Evolutionary conservation across 2,329 filamentous ascomycete genomes (phyloP).

Genomic region (Teratosphaeria nubilosa): DNA sequence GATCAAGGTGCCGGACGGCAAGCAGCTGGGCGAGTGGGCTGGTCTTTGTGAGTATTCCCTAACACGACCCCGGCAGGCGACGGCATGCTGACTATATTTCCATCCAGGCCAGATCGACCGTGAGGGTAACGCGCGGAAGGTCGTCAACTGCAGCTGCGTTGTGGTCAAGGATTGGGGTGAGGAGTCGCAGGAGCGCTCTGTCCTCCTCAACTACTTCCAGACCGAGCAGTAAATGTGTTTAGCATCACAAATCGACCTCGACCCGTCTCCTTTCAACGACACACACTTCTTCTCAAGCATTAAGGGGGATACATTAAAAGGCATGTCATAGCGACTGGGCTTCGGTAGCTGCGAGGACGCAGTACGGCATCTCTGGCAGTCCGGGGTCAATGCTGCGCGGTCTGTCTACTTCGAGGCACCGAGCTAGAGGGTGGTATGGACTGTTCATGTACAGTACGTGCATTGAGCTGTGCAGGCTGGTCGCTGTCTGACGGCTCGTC

Average conservation of each 20-base stretch:
- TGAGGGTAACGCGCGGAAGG: conserved; percentile 98
- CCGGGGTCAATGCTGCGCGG: neutral
- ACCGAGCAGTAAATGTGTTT: conserved; percentile 48
- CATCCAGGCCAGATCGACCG: conserved; percentile 84
- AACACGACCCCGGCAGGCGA: neutral
- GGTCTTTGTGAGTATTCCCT: conserved; percentile 75
- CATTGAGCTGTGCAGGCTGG: neutral
- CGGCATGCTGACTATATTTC: neutral
- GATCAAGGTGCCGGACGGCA: conserved; percentile 99
- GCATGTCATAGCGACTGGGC: neutral
- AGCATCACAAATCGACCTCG: neutral
- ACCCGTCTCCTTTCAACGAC: neutral
- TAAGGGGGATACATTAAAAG: neutral
- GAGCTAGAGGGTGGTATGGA: neutral
- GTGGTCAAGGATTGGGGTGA: conserved; percentile 99
- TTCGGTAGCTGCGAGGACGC: neutral
- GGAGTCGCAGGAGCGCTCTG: conserved; percentile 96
- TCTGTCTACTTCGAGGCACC: neutral
- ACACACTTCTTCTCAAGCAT: neutral
- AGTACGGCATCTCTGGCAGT: neutral
- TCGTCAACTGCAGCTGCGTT: conserved; percentile 99
- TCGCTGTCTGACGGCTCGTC: neutral
- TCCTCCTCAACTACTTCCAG: conserved; percentile 99
- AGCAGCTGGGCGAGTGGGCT: conserved; percentile 99
- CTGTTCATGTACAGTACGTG: neutral